Conservation (phyloP, 768 basidiomycete species). For the Goffeauzyma gilvescens region DNA sequence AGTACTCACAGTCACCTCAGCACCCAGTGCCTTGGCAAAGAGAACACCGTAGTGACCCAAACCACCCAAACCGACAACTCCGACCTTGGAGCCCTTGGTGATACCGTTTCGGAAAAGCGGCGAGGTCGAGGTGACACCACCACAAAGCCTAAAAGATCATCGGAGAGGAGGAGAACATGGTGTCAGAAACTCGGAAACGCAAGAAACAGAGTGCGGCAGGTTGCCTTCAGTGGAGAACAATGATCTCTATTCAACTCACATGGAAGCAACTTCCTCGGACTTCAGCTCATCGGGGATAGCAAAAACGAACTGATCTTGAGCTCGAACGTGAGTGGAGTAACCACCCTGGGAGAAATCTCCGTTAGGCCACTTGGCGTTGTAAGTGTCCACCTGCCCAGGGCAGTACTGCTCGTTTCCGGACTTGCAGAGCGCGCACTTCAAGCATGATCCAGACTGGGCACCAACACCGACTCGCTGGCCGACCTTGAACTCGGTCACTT, state of each 20-base stretch:
- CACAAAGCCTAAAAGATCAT: constrained; percentile 37
- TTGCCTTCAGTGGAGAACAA: neutral
- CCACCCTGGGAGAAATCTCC: constrained; percentile 35
- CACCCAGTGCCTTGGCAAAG: constrained; percentile 42
- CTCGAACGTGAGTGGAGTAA: constrained; percentile 38
- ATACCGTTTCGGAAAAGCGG: constrained; percentile 41
- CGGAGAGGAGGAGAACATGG: neutral
- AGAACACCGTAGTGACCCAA: constrained; percentile 32
- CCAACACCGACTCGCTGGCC: constrained; percentile 45
- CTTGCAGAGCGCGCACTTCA: constrained; percentile 18
- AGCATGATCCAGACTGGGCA: constrained; percentile 41
- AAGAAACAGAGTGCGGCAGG: too few species aligned
- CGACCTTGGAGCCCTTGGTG: constrained; percentile 48
- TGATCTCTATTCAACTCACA: constrained; percentile 28
- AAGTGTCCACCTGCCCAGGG: neutral
- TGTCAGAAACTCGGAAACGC: neutral
- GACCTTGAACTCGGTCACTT: constrained; percentile 30
- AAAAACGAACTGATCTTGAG: constrained; percentile 40
- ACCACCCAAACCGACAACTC: constrained; percentile 49
- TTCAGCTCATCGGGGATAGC: constrained; percentile 42
- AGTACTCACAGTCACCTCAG: constrained; percentile 37
- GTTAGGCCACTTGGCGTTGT: constrained; percentile 20
- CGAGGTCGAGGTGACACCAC: constrained; percentile 46
- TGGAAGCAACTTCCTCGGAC: constrained; percentile 42
- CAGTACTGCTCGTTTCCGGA: constrained; percentile 21